Percentiles rank a stretch among this genome's conserved stretches.
These are phyloP conservation scores for Cryptococcus sp. DNA, from an alignment of 1,284 basidiomycete genomes.

Conservation along the genomic window DNA sequence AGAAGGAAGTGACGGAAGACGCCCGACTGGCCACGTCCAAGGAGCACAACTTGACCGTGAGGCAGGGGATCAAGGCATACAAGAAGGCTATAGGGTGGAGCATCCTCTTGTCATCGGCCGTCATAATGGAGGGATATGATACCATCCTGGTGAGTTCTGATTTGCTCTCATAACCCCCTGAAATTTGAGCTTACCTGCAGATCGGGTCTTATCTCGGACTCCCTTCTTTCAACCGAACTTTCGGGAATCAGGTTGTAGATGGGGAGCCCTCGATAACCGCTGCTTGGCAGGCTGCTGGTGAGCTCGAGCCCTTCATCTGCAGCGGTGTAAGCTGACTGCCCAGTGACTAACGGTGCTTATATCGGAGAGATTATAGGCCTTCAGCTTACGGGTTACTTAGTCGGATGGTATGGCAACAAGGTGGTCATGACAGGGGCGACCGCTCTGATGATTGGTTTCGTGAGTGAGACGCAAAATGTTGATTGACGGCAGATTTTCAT, in stretches of 20 bases:
- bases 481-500: constrained; percentile 30
- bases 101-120: constrained; percentile 38
- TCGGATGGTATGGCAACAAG: constrained; percentile 10
- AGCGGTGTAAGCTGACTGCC: neutral
- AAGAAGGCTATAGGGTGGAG: constrained; percentile 45
- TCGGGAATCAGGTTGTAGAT: constrained; percentile 10
- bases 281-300: constrained; percentile 11
- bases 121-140: constrained; percentile 46
- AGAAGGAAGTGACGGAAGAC: too few relatives aligned
- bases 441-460: constrained; percentile 5
- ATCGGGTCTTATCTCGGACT: constrained; percentile 12
- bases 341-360: constrained; percentile 10
- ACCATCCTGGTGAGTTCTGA: constrained; percentile 15
- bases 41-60: constrained; percentile 22
- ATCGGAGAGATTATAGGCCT: constrained; percentile 16
- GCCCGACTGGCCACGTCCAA: constrained; percentile 3
- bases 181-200: neutral
- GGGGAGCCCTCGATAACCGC: constrained; percentile 9
- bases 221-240: constrained; percentile 7
- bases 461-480: constrained; percentile 1
- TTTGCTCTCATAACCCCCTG: neutral
- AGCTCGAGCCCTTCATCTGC: neutral
- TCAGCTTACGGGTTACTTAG: constrained; percentile 7
- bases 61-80: constrained; percentile 27
- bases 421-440: constrained; percentile 7